These are phyloP conservation scores for Limtongozyma cylindracea DNA, from an alignment of 805 yeast species.

Conservation along the genomic window DNA sequence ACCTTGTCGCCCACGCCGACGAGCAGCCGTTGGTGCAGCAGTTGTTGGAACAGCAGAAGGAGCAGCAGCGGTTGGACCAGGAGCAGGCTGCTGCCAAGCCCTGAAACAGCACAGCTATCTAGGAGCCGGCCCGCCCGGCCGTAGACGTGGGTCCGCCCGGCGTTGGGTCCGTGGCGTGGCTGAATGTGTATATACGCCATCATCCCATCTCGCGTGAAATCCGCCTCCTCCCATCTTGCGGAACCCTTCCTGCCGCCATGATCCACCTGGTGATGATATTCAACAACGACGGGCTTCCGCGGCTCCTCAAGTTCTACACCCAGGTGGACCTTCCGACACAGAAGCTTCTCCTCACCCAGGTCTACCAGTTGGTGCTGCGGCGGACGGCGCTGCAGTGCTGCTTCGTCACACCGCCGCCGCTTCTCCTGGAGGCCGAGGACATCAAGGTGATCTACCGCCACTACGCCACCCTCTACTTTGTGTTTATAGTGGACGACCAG, in stretches of 20 bases:
- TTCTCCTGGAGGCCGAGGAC: constrained; percentile 40
- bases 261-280: constrained; percentile 73
- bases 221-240: no score
- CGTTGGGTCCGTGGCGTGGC: no score
- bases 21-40: constrained; percentile 28
- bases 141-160: no score
- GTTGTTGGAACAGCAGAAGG: constrained; percentile 14
- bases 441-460: constrained; percentile 82
- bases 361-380: constrained; percentile 47
- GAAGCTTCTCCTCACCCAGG: constrained; percentile 54
- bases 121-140: no score
- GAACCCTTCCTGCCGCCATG: no score
- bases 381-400: constrained; percentile 64
- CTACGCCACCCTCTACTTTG: constrained; percentile 90
- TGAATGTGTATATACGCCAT: no score
- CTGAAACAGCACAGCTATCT: no score
- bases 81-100: no score
- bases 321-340: constrained; percentile 77
- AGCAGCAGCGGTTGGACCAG: no score
- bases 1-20: constrained; percentile 68
- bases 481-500: constrained; percentile 86
- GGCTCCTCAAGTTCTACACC: constrained; percentile 77
- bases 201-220: no score
- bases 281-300: constrained; percentile 75
- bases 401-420: constrained; percentile 73